These are phyloP conservation scores for Cronartium ribicola DNA, from an alignment of 1,284 basidiomycete genomes.

Conservation along the genomic window DNA sequence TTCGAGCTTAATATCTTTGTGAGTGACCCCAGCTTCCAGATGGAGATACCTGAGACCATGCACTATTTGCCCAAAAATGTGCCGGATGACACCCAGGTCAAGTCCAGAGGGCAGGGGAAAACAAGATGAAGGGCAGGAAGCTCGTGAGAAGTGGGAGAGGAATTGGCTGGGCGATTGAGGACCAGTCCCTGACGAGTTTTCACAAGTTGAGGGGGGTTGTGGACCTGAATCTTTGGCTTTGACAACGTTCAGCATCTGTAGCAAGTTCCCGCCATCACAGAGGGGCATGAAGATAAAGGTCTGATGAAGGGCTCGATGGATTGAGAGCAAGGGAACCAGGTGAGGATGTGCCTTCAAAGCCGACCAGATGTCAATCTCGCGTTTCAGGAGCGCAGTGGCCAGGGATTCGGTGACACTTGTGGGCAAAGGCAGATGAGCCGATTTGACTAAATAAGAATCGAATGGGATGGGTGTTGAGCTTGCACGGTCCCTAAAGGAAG, in stretches of 20 bases:
- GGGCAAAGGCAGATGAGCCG: constrained; percentile 56
- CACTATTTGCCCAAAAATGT: constrained; percentile 85
- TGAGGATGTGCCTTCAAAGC: constrained; percentile 63
- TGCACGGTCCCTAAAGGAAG: constrained; percentile 40
- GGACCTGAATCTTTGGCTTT: not conserved
- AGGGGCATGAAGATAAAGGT: constrained; percentile 79
- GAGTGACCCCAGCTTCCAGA: constrained; percentile 69
- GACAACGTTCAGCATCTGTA: constrained; percentile 66
- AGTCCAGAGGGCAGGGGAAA: constrained; percentile 37
- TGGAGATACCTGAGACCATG: constrained; percentile 81
- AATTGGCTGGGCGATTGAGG: constrained; percentile 10
- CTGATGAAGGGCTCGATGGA: constrained; percentile 62
- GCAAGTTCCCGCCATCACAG: constrained; percentile 77
- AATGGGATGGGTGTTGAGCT: constrained; percentile 30
- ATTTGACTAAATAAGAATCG: constrained; percentile 55
- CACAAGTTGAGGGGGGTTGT: not conserved
- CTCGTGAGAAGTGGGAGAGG: constrained; percentile 11
- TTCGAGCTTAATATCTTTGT: constrained; percentile 93
- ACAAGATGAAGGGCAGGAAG: not conserved
- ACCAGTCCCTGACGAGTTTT: not conserved
- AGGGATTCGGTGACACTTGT: constrained; percentile 53
- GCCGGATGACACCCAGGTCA: constrained; percentile 60
- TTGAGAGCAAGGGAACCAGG: constrained; percentile 73
- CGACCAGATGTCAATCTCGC: constrained; percentile 75
- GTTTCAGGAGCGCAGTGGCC: constrained; percentile 60